These are phyloP conservation scores for Rhododendron williamsianum DNA, from an alignment of 148 eudicot genomes.

Conservation along the genomic window DNA sequence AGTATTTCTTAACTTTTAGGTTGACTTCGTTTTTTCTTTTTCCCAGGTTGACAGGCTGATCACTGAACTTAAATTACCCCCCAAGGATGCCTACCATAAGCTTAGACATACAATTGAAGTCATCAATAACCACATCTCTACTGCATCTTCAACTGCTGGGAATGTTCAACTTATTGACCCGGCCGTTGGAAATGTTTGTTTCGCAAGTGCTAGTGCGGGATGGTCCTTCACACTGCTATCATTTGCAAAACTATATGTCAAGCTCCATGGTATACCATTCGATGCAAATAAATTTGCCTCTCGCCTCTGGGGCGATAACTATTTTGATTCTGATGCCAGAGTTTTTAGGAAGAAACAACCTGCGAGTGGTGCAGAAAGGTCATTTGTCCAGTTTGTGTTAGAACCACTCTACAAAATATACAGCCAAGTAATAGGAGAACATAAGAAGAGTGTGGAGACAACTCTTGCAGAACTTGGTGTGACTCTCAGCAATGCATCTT, in stretches of 20 bases:
- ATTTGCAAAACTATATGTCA: constrained; percentile 91
- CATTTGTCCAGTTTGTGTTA: constrained; percentile 92
- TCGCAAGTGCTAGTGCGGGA: constrained; percentile 95
- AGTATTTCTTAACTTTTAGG: constrained; percentile 34
- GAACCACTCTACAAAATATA: constrained; percentile 95
- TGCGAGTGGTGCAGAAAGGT: constrained; percentile 75
- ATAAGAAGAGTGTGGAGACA: constrained; percentile 92
- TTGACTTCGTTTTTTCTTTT: constrained; percentile 25
- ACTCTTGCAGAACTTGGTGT: constrained; percentile 93
- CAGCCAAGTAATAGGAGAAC: constrained; percentile 99
- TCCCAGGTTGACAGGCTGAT: constrained; percentile 89
- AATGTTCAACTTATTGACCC: constrained; percentile 83
- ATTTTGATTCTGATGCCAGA: constrained; percentile 71
- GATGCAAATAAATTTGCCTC: constrained; percentile 90
- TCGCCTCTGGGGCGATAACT: constrained; percentile 94
- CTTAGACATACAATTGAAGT: constrained; percentile 83
- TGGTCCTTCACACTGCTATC: constrained; percentile 98
- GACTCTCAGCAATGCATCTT: constrained; percentile 86
- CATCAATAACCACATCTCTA: constrained; percentile 74
- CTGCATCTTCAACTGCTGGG: constrained; percentile 87
- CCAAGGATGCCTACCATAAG: constrained; percentile 96
- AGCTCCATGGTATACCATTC: constrained; percentile 86
- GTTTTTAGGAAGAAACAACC: constrained; percentile 66
- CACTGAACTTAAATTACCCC: constrained; percentile 91
- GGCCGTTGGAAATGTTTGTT: constrained; percentile 84